phyloP scores from a whole-genome alignment of 2,329 filamentous ascomycete species.

The Capronia coronata region DNA sequence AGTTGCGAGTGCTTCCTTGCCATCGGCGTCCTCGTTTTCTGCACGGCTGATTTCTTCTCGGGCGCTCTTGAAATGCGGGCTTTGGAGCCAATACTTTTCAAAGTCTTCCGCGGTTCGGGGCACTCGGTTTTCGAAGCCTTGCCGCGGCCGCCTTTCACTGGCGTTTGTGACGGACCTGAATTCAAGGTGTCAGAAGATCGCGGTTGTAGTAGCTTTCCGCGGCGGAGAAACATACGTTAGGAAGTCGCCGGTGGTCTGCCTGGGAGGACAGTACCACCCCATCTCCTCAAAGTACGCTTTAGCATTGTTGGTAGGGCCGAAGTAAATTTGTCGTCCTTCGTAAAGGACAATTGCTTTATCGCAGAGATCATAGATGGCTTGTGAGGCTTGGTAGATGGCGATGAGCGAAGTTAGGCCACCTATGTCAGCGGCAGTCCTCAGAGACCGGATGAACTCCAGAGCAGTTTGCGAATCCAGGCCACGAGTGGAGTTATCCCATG shows the following conservation, averaged over 20 bases:
- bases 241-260: constrained; percentile 65
- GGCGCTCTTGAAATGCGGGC: constrained; percentile 50
- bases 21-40: constrained; percentile 49
- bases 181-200: constrained; percentile 51
- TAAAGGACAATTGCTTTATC: constrained; percentile 64
- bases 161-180: constrained; percentile 53
- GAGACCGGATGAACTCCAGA: constrained; percentile 50
- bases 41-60: constrained; percentile 48
- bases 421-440: constrained; percentile 47
- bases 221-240: constrained; percentile 44
- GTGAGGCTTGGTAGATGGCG: constrained; percentile 52
- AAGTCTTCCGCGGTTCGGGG: constrained; percentile 56
- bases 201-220: constrained; percentile 50
- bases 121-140: constrained; percentile 41
- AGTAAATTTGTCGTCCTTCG: constrained; percentile 73
- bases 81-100: constrained; percentile 51
- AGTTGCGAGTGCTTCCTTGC: constrained; percentile 50
- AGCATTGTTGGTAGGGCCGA: constrained; percentile 56
- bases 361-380: constrained; percentile 54
- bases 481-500: constrained; percentile 40
- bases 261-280: constrained; percentile 60
- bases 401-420: constrained; percentile 46
- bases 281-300: constrained; percentile 61
- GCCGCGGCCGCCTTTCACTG: constrained; percentile 41
- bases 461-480: constrained; percentile 53